A percentile compares a stretch with the other conserved stretches of the same genome.
Conservation (phyloP, 768 basidiomycete species). For the Suillus bovinus region DNA sequence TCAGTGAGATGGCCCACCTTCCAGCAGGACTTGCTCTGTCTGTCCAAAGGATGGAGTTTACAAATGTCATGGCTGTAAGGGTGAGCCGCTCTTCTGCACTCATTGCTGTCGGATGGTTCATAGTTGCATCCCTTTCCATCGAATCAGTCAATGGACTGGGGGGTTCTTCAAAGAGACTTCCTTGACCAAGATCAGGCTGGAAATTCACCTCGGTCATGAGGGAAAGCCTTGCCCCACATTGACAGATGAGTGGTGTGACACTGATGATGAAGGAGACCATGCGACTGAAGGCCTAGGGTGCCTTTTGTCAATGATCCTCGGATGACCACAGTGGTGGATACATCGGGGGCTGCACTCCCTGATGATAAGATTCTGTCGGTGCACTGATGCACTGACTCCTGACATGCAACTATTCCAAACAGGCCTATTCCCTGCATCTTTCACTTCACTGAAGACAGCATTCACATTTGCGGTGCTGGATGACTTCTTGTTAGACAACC, state of each 20-base stretch:
- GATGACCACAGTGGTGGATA: neutral
- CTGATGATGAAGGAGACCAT: neutral
- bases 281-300: neutral
- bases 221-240: constrained; percentile 6
- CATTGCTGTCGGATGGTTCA: neutral
- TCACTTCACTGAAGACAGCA: constrained; percentile 1
- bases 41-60: neutral
- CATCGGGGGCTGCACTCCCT: no score
- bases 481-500: constrained; percentile 8
- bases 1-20: neutral
- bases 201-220: no score
- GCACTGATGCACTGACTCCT: no score
- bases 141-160: no score
- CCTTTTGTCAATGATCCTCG: no score
- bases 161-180: no score
- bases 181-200: no score
- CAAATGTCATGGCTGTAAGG: constrained; percentile 1
- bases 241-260: neutral
- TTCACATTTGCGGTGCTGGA: neutral
- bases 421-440: no score
- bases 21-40: neutral
- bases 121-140: constrained; percentile 11
- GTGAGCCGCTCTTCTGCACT: constrained; percentile 1
- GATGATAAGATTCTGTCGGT: no score
- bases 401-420: no score